Percentiles rank a stretch among this genome's conserved stretches.
These are phyloP conservation scores for Ajuga reptans DNA, from an alignment of 305 asterid species.

Conservation along the genomic window DNA sequence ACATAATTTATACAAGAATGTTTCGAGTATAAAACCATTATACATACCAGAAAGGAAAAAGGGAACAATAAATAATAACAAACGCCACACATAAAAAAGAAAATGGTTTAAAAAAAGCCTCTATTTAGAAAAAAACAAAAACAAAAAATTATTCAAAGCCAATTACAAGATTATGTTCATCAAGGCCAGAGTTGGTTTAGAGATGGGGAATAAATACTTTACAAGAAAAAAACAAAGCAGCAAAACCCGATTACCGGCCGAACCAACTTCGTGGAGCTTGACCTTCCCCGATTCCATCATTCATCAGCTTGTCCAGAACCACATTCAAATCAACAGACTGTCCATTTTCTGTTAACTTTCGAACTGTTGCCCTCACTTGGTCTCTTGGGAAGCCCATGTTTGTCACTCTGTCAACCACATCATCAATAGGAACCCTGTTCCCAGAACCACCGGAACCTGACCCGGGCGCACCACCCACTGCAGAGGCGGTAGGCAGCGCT, in stretches of 20 bases:
- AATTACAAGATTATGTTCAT: constrained; percentile 14
- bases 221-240: constrained; percentile 24
- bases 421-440: constrained; percentile 76
- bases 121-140: background rate
- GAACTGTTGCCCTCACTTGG: constrained; percentile 75
- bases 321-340: constrained; percentile 81
- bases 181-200: constrained; percentile 14
- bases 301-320: constrained; percentile 94
- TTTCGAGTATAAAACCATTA: no score
- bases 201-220: constrained; percentile 25
- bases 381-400: constrained; percentile 90
- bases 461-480: constrained; percentile 53
- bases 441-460: constrained; percentile 46
- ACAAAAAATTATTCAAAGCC: constrained; percentile 19
- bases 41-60: background rate
- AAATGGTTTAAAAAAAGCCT: background rate
- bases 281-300: constrained; percentile 46
- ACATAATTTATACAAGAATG: no score
- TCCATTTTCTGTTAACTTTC: constrained; percentile 80
- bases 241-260: constrained; percentile 38
- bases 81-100: constrained; percentile 14
- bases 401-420: constrained; percentile 85
- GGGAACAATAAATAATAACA: constrained; percentile 8
- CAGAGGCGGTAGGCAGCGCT: constrained; percentile 72
- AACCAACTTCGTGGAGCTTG: constrained; percentile 68